Evolutionary conservation across 2,329 filamentous ascomycete genomes (phyloP), one percentile per base, ranked within the genome.

Genomic region (Raffaelea deltoideospora): DNA sequence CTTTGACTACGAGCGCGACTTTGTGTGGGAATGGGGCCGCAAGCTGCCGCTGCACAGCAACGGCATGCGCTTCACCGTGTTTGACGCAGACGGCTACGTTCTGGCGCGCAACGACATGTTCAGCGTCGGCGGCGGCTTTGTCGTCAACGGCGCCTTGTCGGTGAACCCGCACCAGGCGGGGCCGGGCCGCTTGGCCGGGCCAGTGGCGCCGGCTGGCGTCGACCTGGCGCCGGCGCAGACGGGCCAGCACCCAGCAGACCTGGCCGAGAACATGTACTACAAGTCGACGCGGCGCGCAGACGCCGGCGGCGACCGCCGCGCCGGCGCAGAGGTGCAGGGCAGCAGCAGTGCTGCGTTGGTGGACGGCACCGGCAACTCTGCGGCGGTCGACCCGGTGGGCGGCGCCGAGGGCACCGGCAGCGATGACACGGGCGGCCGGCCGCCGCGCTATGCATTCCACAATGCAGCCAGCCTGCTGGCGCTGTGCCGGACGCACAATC

Each of bases 1-100:
- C n/a, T 67, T 67, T 34, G 58, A 65, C 44, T 67, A 67, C 39
- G 58, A 63, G 8, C 52, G 51, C 24, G 61, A 67, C 40, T 67
- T 67, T 46, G 53, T 55, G 6, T 67, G 64, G 64, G 60, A 67
- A 47, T 67, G 64, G 64, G 60, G 61, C 3, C 59, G 58, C 19
- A 67, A 66, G 46, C 55, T 67, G n/a, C 60, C 63, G 1, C 43
- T 65, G 32, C 64, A 67, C 46, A 67, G 64, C 51, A 67, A 67
- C 35, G 64, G 64, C 30, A 66, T 67, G 64, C 61, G 64, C 1
- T 57, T 67, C 37, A 63, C 55, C n/a, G 64, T 65, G 3, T 67
- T 62, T 33, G 62, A 66, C 38, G 45, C 59, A 4, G 54, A 66
- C 2, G 64, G 63, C 10, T 57, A 53, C 22, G 56, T 64, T 42